Conservation (phyloP, 2,329 filamentous ascomycete genomes). For the Xylaria sp. region DNA sequence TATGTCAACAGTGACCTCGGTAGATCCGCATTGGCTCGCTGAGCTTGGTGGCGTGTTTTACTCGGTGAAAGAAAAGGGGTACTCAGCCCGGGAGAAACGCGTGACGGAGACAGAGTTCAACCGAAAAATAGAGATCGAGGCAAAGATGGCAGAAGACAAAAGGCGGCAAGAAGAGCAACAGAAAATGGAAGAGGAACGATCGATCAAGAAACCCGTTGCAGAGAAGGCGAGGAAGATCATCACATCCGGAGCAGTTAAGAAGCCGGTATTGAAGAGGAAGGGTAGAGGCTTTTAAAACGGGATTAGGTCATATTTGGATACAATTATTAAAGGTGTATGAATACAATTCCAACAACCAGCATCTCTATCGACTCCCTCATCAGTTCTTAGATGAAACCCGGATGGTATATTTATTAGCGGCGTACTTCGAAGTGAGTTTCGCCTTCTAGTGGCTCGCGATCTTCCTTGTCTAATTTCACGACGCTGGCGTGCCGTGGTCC, state of each 20-base stretch:
- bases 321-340: constrained; percentile 17
- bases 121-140: constrained; percentile 90
- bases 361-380: background rate
- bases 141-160: constrained; percentile 90
- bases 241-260: constrained; percentile 71
- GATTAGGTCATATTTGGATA: constrained; percentile 21
- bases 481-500: constrained; percentile 81
- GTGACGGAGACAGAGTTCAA: constrained; percentile 94
- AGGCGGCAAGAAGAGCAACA: constrained; percentile 70
- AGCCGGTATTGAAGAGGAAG: constrained; percentile 67
- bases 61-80: constrained; percentile 96
- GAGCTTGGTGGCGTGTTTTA: constrained; percentile 98
- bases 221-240: constrained; percentile 66
- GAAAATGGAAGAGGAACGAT: constrained; percentile 61
- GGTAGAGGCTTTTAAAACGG: constrained; percentile 62
- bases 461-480: constrained; percentile 75
- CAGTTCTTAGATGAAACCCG: background rate
- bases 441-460: constrained; percentile 71
- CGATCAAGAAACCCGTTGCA: constrained; percentile 56
- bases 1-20: constrained; percentile 95
- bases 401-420: constrained; percentile 45
- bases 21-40: constrained; percentile 97
- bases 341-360: constrained; percentile 9
- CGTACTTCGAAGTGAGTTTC: constrained; percentile 74
- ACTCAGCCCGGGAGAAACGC: constrained; percentile 85